A percentile compares a stretch with the other conserved stretches of the same genome.
These are phyloP conservation scores for Apiospora pterosperma DNA, from an alignment of 2,329 filamentous ascomycete species.

Conservation along the genomic window DNA sequence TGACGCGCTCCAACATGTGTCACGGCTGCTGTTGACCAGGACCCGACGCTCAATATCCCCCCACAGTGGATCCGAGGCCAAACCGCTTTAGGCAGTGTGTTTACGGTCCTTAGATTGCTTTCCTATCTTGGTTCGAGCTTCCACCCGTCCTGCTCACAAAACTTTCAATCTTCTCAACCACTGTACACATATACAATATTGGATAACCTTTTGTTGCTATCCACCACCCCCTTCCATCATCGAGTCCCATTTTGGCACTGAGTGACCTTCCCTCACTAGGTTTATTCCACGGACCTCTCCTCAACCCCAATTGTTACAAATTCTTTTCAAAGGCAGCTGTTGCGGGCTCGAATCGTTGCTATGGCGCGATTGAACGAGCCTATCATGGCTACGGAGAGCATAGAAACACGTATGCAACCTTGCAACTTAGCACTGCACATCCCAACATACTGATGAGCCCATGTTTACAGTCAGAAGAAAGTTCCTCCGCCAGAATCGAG, in stretches of 20 bases:
- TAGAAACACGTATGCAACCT: constrained; percentile 64
- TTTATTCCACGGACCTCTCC: not conserved
- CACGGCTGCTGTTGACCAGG: not conserved
- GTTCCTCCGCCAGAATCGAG: constrained; percentile 79
- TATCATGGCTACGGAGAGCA: constrained; percentile 62
- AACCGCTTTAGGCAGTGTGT: constrained; percentile 11
- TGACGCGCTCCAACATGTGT: not conserved
- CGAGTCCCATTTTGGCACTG: constrained; percentile 8
- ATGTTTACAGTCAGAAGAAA: constrained; percentile 64
- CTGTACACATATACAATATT: not conserved
- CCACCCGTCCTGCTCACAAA: not conserved
- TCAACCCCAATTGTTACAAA: not conserved
- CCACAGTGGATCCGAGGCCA: not conserved
- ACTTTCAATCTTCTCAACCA: not conserved
- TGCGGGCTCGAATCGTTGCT: constrained; percentile 20
- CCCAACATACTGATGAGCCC: not conserved
- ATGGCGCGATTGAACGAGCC: constrained; percentile 84
- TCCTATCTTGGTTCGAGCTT: not conserved
- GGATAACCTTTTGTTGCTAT: not conserved
- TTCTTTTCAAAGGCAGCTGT: constrained; percentile 23
- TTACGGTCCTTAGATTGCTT: constrained; percentile 5
- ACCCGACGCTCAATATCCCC: not conserved
- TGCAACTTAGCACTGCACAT: not conserved
- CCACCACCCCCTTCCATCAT: constrained; percentile 9
- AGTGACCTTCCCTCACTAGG: not conserved